Base-by-base conservation (phyloP, 345 rosid genomes). In the Citrus maxima region DNA sequence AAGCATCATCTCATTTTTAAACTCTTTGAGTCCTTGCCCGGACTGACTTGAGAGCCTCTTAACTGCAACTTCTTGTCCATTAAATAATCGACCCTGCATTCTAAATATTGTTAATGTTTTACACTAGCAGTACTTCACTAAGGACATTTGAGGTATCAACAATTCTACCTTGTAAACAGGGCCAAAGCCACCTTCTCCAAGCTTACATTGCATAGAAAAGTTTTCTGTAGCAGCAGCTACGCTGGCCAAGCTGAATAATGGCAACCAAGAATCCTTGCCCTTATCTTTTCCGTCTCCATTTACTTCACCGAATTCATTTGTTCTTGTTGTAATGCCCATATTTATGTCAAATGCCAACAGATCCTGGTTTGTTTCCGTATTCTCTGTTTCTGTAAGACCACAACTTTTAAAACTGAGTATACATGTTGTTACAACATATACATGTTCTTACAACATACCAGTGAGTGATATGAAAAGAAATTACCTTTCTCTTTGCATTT, bases 181-280 rank as follows among this genome's bases (percentile, higher is more conserved):
- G 49, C 90, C 87, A 58, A 87, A 87, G n/a, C 89, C 86, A 64
- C 89, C 85, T 65, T 85, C 80, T 55, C 87, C 89, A 28, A 85
- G 81, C 77, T 81, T 79, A 30, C 81, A 85, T 7, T 34, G 24
- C 8, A 9, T 56, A 1, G 84, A 81, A 56, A 85, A 87, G 14
- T 75, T 67, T 2, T 83, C 7, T 0, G 88, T 83, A 32, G 88
- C 83, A 0, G 68, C 46, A 54, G 60, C 62, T 61, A 85, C 42
- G 18, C 82, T 82, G 21, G 69, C 51, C 40, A 82, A 80, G 76
- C 80, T 78, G 71, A 85, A 82, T 35, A 78, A 38, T 25, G 80
- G 85, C 70, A 78, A 70, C 59, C 12, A 27, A 3, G 66, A n/a
- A 61, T 77, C 79, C 51, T 73, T 49, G 4, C 5, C 30, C 32